Base-by-base conservation (phyloP, 2,329 filamentous ascomycete genomes). In the Chaetomiaceae sp. region DNA sequence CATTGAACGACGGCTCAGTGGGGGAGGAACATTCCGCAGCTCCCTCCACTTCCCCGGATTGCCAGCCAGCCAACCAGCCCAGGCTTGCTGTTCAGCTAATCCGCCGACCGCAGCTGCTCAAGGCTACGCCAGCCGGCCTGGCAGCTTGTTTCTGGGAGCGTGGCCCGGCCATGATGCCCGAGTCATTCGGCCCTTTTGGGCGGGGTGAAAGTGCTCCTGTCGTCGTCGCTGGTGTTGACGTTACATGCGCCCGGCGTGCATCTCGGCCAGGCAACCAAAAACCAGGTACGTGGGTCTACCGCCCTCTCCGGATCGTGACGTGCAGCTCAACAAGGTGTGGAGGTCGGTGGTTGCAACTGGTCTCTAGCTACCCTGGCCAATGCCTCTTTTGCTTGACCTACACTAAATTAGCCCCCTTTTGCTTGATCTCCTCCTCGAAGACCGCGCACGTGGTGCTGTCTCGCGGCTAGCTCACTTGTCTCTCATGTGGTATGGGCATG, bases 131-230 rank as follows among this genome's bases (percentile, higher is more conserved):
- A 22, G 33, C 22, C 42, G 35, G 43, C 17, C 3, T 18, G 29
- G 26, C 11, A 38, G 19, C 35, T 39, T 41, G 9, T n/a, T 38
- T 44, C 38, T 20, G 30, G 44, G 14, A n/a, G 6, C 27, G 9
- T 45, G 20, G 3, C 8, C 41, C 41, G 47, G n/a, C 10, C 10
- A 34, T 15, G 24, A 32, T 30, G 30, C 22, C 37, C 32, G 19
- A 27, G 9, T 36, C 36, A 48, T 42, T 49, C 47, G 47, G 47
- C 47, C 47, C 47, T 42, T 49, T 45, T 38, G 30, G 45, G 35
- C 9, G 24, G n/a, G 20, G 12, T 14, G 17, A 18, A 17, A 9
- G 19, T 17, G 37, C 40, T 36, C 15, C 33, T 22, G 47, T 22
- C 18, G 27, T 12, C 38, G 17, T 29, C 20, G 42, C 22, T 24